Conservation (phyloP, 1,139 yeast genomes). For the Nakaseomyces nivariensis region DNA sequence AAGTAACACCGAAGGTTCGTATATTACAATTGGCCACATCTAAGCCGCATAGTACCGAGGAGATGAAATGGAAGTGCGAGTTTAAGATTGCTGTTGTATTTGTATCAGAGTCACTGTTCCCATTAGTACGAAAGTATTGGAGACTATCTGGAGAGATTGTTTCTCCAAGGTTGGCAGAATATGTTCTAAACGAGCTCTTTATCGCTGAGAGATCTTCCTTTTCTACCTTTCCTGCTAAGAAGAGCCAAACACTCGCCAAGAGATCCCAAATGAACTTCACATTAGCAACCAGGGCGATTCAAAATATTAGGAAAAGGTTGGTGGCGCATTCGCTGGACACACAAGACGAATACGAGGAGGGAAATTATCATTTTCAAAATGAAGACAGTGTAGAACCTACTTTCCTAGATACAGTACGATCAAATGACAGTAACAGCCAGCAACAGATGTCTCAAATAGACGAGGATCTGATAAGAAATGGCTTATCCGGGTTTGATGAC, state of each 20-base stretch:
- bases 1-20: constrained; percentile 36
- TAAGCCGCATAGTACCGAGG: constrained; percentile 50
- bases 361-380: constrained; percentile 20
- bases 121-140: constrained; percentile 81
- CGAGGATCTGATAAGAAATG: background rate
- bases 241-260: constrained; percentile 36
- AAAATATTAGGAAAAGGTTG: constrained; percentile 63
- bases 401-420: constrained; percentile 3
- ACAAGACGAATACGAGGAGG: constrained; percentile 27
- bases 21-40: constrained; percentile 74
- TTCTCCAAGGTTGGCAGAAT: constrained; percentile 82
- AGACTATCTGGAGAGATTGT: constrained; percentile 95
- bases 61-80: constrained; percentile 48
- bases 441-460: background rate
- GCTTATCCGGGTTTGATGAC: background rate
- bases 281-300: constrained; percentile 66
- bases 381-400: constrained; percentile 1
- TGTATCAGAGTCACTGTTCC: constrained; percentile 40
- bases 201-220: constrained; percentile 20
- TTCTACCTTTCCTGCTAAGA: background rate
- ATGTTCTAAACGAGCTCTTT: constrained; percentile 52
- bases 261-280: constrained; percentile 48
- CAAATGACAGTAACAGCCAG: background rate
- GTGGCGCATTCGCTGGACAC: constrained; percentile 53
- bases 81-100: constrained; percentile 70